Evolutionary conservation across 805 yeast species (phyloP).

Genomic region (Barnettozyma botsteinii): DNA sequence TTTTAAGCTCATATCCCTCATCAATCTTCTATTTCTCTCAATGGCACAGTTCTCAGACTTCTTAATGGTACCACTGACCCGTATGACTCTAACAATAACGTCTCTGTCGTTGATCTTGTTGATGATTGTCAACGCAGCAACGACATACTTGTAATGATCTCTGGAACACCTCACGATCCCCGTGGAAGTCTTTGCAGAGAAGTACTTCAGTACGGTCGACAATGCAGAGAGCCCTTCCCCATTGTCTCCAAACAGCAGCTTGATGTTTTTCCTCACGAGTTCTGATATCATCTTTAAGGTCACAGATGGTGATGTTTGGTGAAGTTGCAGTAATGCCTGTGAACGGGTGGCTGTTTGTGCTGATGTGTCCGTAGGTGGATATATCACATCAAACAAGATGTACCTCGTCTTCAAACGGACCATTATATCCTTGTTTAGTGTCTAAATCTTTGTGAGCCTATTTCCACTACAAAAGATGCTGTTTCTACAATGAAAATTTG

Average conservation of each 20-base stretch:
- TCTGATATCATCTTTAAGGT: slow-evolving; percentile 45
- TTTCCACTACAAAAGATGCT: too few species aligned
- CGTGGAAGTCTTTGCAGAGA: slow-evolving; percentile 72
- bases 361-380: slow-evolving; percentile 42
- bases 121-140: slow-evolving; percentile 62
- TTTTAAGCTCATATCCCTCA: slow-evolving; percentile 15
- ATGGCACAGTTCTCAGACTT: slow-evolving; percentile 74
- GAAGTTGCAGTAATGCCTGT: slow-evolving; percentile 41
- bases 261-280: slow-evolving; percentile 50
- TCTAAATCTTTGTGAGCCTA: too few species aligned
- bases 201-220: slow-evolving; percentile 66
- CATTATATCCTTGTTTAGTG: too few species aligned
- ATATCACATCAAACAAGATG: slow-evolving; percentile 70
- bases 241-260: slow-evolving; percentile 68
- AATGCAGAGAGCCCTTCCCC: slow-evolving; percentile 64
- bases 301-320: slow-evolving; percentile 42
- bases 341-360: slow-evolving; percentile 27
- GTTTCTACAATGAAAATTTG: too few species aligned
- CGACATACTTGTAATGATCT: slow-evolving; percentile 51
- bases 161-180: slow-evolving; percentile 79
- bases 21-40: slow-evolving; percentile 34
- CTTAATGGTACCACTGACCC: slow-evolving; percentile 82
- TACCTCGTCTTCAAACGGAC: slow-evolving; percentile 86
- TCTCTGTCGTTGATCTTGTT: slow-evolving; percentile 42
- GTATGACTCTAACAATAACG: slow-evolving; percentile 51